Conservation (phyloP, 2,329 filamentous ascomycete genomes). For the Talaromyces sp. region DNA sequence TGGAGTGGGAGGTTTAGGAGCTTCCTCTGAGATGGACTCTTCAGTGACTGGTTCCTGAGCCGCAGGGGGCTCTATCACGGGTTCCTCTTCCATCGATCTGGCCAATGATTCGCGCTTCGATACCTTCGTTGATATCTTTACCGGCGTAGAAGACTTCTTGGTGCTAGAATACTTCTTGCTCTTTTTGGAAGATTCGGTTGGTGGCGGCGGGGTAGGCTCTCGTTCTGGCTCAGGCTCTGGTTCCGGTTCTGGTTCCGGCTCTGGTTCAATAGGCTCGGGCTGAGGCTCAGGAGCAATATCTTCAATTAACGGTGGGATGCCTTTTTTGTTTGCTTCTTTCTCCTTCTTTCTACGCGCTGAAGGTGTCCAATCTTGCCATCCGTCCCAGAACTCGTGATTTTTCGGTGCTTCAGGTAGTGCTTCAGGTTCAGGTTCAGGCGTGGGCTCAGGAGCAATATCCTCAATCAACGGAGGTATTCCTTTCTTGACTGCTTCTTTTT, state of each 20-base stretch:
- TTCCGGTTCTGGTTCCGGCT: conserved; percentile 28
- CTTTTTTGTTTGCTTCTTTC: conserved; percentile 14
- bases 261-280: conserved; percentile 10
- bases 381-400: conserved; percentile 16
- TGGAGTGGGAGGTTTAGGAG: conserved; percentile 40
- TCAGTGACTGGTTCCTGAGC: conserved; percentile 24
- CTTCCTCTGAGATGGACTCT: conserved; percentile 17
- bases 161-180: conserved; percentile 26
- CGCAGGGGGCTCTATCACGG: conserved; percentile 19
- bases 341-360: conserved; percentile 11
- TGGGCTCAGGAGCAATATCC: conserved; percentile 20
- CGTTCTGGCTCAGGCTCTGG: conserved; percentile 23
- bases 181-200: conserved; percentile 30
- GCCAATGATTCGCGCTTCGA: conserved; percentile 21
- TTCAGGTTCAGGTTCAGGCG: conserved; percentile 32
- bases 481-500: conserved; percentile 16
- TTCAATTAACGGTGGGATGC: conserved; percentile 13
- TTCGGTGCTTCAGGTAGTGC: conserved; percentile 41
- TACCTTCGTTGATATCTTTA: conserved; percentile 23
- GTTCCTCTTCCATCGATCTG: conserved; percentile 20
- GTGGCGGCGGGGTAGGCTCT: not conserved
- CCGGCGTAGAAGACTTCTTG: conserved; percentile 23
- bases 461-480: conserved; percentile 16
- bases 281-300: conserved; percentile 19
- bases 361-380: conserved; percentile 2